Evolutionary conservation across 2,329 filamentous ascomycete genomes (phyloP), one percentile per base, ranked within the genome.

Genomic region (Aspergillus sp.): DNA sequence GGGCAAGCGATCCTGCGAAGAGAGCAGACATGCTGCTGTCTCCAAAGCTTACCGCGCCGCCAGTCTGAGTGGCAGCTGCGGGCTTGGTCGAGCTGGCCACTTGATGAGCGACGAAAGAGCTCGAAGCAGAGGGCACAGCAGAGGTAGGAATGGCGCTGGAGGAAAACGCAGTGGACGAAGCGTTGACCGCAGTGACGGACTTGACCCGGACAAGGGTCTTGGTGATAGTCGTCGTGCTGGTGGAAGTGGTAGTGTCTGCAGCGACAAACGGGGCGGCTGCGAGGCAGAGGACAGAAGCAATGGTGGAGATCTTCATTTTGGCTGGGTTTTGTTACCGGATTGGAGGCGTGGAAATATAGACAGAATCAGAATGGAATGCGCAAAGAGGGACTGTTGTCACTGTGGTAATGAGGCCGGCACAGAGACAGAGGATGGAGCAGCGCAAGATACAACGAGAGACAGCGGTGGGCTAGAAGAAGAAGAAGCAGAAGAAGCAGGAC

Each of bases 171-270:
- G 39, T 42, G 32, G 41, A 49, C 29, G 54, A 47, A 19, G 48
- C 50, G 33, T 51, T 50, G 11, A 61, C 52, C 2, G 63, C 52
- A 31, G 62, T 61, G 41, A 61, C 57, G 9, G 70, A 66, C 12
- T 76, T 69, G 35, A 71, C 68, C 11, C 71, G 70, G 4, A 67
- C 39, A 12, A 70, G 51, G 26, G 72, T 72, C 50, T 73, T 73
- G 48, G 68, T 67, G 37, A 64, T 61, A 13, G 65, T 68, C 26
- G 65, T 55, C 33, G 59, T 60, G 19, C 58, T 49, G 40, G 61
- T 62, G 38, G 52, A 55, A 27, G 46, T 55, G 28, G 53, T 46
- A 29, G 55, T 56, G 33, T 61, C 58, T 12, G 57, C 61, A 40
- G 55, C 56, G 37, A 56, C 53, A n/a, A 63, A 45, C 45, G 61